Evolutionary conservation across 257 asterid genomes (phyloP), one percentile per base, ranked within the genome.

Genomic region (Hygrophila difformis): DNA sequence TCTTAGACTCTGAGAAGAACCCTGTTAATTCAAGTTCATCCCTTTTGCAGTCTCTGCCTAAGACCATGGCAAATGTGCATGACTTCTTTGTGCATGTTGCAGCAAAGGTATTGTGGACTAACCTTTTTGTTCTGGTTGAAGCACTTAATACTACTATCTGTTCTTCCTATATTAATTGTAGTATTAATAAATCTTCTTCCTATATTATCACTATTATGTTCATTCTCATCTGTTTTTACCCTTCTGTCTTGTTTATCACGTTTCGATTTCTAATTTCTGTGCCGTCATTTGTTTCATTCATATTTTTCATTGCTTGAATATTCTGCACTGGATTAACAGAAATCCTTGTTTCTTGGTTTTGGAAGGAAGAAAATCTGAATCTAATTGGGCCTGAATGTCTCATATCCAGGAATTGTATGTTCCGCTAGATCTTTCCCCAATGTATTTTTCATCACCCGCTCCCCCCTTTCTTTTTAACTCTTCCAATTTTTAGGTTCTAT

Each of bases 21-120:
- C 68, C 79, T 50, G 47, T 56, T 43, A 68, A 62, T 64, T 59
- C 79, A 18, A 72, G 65, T 57, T 66, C 86, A 14, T 79, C 98
- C 9, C 67, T 86, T 65, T 68, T 86, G 77, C 93, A 78, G 58
- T 86, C 96, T 63, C 82, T 91, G 60, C 99, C 99, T 20, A 81
- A 82, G 60, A 88, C 86, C 73, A 68, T 91, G 86, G 60, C 74
- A 61, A 86, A 91, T 69, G 99, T 91, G 15, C 95, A 91, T 54
- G 95, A 64, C 58, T 91, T 79, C 67, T 91, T 86, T 61, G 94
- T 91, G 61, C 99, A 91, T 59, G 94, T 91, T 44, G 99, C 99
- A 34, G 81, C 99, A 38, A 91, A 86, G 99, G 99, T 91, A 85
- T 67, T 52, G 29, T 57, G 46, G 45, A 38, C 41, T 8, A 22